These are phyloP conservation scores for Rhododendron henanense DNA, from an alignment of 148 eudicot genomes.

Conservation along the genomic window DNA sequence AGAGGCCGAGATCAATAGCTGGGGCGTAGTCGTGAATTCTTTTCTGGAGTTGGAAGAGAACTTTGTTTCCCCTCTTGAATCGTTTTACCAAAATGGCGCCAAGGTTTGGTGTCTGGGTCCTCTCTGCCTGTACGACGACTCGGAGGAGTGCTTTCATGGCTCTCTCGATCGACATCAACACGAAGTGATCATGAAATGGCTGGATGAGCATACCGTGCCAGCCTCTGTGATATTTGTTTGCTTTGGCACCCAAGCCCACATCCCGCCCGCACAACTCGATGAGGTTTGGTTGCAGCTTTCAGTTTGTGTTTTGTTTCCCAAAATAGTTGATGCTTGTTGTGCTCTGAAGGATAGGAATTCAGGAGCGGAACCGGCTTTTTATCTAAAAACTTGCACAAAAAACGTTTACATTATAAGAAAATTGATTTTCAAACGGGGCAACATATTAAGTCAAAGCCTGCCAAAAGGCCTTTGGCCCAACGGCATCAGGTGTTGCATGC, in stretches of 20 bases:
- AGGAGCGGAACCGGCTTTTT: not conserved
- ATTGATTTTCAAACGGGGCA: not conserved
- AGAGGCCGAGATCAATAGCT: slow-evolving; percentile 8
- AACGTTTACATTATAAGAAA: not conserved
- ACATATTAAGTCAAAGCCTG: not conserved
- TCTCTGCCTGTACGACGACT: slow-evolving; percentile 12
- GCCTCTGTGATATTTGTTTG: slow-evolving; percentile 21
- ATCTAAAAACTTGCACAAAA: not conserved
- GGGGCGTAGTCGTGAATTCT: slow-evolving; percentile 26
- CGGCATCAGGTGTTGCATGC: too few species aligned
- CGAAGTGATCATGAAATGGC: slow-evolving; percentile 15
- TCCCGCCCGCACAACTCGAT: slow-evolving; percentile 24
- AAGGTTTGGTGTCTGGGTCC: slow-evolving; percentile 39
- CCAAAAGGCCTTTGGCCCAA: too few species aligned
- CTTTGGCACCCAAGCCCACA: slow-evolving; percentile 28
- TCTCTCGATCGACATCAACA: not conserved
- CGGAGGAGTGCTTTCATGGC: not conserved
- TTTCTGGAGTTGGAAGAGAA: slow-evolving; percentile 25
- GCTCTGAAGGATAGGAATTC: not conserved
- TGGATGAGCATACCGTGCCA: slow-evolving; percentile 3
- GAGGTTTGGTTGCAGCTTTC: slow-evolving; percentile 10
- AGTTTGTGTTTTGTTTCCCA: not conserved
- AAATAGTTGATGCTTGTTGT: not conserved
- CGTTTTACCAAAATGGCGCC: slow-evolving; percentile 9
- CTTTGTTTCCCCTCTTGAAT: slow-evolving; percentile 9